Evolutionary conservation across 148 eudicot species (phyloP).

Genomic region (Arctostaphylos glauca): DNA sequence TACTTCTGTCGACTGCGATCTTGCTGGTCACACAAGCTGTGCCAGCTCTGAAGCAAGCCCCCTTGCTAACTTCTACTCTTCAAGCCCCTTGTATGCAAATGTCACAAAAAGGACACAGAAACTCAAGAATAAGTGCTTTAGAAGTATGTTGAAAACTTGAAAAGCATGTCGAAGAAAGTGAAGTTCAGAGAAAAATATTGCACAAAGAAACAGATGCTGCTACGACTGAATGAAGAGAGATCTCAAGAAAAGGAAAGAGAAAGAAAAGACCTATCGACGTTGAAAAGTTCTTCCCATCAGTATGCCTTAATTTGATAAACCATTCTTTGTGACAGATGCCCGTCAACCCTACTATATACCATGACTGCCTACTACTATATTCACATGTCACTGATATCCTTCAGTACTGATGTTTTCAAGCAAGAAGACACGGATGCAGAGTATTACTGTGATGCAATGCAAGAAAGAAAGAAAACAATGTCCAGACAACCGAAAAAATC

Average conservation of each 20-base stretch:
- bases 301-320: background rate
- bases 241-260: background rate
- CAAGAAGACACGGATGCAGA: background rate
- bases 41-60: background rate
- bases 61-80: background rate
- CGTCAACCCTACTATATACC: background rate
- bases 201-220: background rate
- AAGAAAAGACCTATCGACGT: background rate
- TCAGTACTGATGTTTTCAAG: background rate
- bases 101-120: background rate
- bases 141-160: background rate
- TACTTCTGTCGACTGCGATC: slow-evolving; percentile 4
- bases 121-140: background rate
- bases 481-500: background rate
- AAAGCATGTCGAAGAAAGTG: background rate
- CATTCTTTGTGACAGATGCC: background rate
- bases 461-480: background rate
- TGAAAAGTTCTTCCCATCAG: background rate
- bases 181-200: background rate
- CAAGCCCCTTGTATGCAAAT: slow-evolving; percentile 8
- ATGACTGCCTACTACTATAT: background rate
- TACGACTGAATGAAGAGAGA: background rate
- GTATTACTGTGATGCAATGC: background rate
- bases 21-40: slow-evolving; percentile 12
- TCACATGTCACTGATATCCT: background rate